Conservation (phyloP, 2,329 filamentous ascomycete species). For the Fusarium sororula region DNA sequence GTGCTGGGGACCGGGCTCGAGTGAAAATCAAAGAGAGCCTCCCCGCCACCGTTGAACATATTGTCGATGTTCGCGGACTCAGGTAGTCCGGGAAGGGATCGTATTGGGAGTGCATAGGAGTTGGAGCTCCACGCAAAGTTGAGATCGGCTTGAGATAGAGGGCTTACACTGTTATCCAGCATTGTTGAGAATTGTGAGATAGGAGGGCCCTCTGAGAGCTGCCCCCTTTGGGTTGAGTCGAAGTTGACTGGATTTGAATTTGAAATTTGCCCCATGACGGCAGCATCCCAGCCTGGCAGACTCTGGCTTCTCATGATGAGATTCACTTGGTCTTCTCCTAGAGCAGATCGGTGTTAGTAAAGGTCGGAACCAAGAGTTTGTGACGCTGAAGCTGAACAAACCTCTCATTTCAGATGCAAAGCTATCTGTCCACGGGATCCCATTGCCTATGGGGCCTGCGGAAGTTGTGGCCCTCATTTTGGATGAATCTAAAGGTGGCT, state of each 20-base stretch:
- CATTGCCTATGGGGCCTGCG: not conserved
- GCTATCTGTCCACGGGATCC: not conserved
- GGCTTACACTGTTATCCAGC: too few species aligned
- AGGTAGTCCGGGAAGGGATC: not conserved
- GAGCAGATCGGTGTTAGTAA: not conserved
- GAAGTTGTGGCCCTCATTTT: not conserved
- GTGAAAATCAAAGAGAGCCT: not conserved
- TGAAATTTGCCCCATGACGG: not conserved
- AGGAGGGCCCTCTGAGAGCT: not conserved
- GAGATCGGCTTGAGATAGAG: not conserved
- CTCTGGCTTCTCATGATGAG: not conserved
- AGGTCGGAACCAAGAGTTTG: fast-evolving
- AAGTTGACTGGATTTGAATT: not conserved
- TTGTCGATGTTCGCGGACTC: fast-evolving
- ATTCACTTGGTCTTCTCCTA: not conserved
- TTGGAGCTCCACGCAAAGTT: not conserved
- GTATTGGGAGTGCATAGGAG: not conserved
- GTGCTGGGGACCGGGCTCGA: not conserved
- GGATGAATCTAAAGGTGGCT: too few species aligned
- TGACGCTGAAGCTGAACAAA: not conserved
- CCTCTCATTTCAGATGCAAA: not conserved
- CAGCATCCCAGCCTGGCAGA: not conserved
- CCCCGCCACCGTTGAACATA: not conserved
- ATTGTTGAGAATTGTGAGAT: not conserved
- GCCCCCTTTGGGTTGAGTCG: not conserved